These are phyloP conservation scores for Trichoderma sp. DNA, from an alignment of 2,329 filamentous ascomycete genomes.

Conservation along the genomic window DNA sequence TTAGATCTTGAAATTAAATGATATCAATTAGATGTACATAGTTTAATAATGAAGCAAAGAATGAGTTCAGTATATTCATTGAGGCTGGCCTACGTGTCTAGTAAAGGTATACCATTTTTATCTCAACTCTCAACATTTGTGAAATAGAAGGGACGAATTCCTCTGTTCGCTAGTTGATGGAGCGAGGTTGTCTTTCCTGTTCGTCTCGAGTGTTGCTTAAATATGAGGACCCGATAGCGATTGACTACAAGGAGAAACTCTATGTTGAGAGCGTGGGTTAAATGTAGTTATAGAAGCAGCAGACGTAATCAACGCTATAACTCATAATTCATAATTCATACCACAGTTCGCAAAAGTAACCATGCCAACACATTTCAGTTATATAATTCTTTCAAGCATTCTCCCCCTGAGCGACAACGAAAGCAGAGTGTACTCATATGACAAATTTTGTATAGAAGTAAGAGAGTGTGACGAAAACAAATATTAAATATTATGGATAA, in stretches of 20 bases:
- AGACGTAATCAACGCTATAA: not conserved
- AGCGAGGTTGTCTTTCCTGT: not conserved
- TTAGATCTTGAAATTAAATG: not conserved
- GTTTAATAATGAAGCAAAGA: slow-evolving; percentile 2
- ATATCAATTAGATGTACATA: not conserved
- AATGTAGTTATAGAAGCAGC: not conserved
- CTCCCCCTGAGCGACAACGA: not conserved
- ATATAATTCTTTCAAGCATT: not conserved
- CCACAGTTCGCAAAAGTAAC: not conserved
- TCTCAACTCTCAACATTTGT: not conserved
- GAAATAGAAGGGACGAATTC: not conserved
- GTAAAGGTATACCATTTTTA: not conserved
- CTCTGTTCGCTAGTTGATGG: not conserved
- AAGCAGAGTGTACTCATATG: not conserved
- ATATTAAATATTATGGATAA: not conserved
- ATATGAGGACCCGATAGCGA: not conserved
- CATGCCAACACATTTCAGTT: not conserved
- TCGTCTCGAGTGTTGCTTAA: not conserved
- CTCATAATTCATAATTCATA: too few relatives aligned
- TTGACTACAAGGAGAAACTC: not conserved
- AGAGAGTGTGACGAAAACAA: too few relatives aligned
- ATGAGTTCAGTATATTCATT: too few relatives aligned
- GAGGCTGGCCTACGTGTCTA: too few relatives aligned
- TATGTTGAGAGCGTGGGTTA: not conserved
- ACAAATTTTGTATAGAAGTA: not conserved